Conservation (phyloP, 164 flowering plant species). For the Vitis amurensis region DNA sequence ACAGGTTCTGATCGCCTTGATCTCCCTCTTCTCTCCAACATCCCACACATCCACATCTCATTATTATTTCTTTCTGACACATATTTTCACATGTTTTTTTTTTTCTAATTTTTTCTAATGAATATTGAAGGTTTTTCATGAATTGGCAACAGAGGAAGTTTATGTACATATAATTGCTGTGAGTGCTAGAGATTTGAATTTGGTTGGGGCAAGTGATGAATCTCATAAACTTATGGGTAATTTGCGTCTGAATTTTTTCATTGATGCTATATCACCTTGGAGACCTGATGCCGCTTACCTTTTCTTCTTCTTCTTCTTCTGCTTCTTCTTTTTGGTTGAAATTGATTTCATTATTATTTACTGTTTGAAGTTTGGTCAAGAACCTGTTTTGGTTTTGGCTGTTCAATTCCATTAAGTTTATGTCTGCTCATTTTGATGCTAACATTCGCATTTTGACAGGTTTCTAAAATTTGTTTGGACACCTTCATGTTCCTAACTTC, state of each 20-base stretch:
- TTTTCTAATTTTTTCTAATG: not conserved
- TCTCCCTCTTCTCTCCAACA: not conserved
- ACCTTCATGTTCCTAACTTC: no score
- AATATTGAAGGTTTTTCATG: no score
- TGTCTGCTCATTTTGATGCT: no score
- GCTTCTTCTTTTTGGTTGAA: not conserved
- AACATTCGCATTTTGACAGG: no score
- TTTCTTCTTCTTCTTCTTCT: not conserved
- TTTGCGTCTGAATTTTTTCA: conserved; percentile 27
- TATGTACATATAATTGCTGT: no score
- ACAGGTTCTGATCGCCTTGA: conserved; percentile 73
- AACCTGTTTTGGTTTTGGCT: no score
- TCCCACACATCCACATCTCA: not conserved
- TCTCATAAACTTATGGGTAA: conserved; percentile 35
- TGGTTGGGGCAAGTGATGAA: conserved; percentile 34
- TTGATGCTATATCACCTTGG: conserved; percentile 37
- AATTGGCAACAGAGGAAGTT: no score
- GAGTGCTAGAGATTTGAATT: no score
- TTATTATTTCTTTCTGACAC: not conserved
- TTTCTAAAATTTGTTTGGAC: no score
- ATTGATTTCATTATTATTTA: no score
- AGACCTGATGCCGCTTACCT: conserved; percentile 25
- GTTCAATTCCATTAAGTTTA: no score
- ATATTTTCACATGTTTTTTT: not conserved
- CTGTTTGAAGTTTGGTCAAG: no score